Conservation (phyloP, 2,329 filamentous ascomycete species). For the Shiraia sp. region DNA sequence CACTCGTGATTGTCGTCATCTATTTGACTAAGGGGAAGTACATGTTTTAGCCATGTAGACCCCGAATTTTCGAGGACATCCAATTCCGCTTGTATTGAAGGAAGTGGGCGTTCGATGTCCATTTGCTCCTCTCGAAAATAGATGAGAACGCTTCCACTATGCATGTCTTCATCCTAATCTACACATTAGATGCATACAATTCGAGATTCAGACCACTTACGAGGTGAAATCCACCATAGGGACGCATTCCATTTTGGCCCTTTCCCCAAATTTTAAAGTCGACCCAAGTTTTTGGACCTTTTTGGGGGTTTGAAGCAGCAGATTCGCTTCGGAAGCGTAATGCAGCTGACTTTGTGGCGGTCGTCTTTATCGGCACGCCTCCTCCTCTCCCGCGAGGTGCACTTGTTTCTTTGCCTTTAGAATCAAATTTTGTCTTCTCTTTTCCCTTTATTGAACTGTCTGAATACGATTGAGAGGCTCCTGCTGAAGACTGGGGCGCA, state of each 20-base stretch:
- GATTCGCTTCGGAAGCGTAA: constrained; percentile 31
- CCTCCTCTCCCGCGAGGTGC: constrained; percentile 45
- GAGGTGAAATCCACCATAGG: constrained; percentile 44
- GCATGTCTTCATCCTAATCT: constrained; percentile 44
- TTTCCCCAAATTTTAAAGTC: constrained; percentile 45
- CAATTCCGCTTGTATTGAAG: constrained; percentile 41
- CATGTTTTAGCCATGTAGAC: constrained; percentile 44
- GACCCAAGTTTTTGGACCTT: constrained; percentile 37
- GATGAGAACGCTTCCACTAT: constrained; percentile 42
- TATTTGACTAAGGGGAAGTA: constrained; percentile 41
- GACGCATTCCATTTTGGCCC: constrained; percentile 30
- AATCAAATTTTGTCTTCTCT: constrained; percentile 39
- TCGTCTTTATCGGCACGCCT: constrained; percentile 42
- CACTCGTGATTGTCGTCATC: constrained; percentile 41
- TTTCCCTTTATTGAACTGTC: constrained; percentile 33
- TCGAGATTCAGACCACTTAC: constrained; percentile 20
- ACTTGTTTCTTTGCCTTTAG: constrained; percentile 44
- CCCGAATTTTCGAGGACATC: constrained; percentile 41
- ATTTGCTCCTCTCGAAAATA: constrained; percentile 47
- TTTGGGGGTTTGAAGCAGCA: constrained; percentile 19
- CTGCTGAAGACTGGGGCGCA: constrained; percentile 26
- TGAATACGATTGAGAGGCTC: constrained; percentile 29
- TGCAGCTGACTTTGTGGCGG: constrained; percentile 14
- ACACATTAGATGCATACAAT: constrained; percentile 9
- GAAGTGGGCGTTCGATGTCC: constrained; percentile 39